A percentile compares a stretch with the other conserved stretches of the same genome.
These are phyloP conservation scores for Akanthomyces uredinophilus DNA, from an alignment of 2,329 filamentous ascomycete genomes.

Conservation along the genomic window DNA sequence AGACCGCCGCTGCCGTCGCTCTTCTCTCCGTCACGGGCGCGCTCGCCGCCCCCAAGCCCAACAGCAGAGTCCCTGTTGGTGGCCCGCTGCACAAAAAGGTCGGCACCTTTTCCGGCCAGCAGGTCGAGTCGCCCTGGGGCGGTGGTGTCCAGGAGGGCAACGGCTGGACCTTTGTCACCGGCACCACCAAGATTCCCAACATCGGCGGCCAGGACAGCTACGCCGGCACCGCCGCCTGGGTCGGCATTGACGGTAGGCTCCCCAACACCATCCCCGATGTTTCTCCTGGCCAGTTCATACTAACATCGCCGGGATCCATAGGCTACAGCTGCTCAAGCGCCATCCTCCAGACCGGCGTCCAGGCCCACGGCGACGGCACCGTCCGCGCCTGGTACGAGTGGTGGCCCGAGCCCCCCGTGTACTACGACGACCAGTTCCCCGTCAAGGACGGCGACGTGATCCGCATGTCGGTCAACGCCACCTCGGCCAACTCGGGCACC, in stretches of 20 bases:
- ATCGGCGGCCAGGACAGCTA: not conserved
- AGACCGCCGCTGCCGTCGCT: not conserved
- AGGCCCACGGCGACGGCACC: conserved; percentile 29
- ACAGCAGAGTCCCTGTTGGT: not conserved
- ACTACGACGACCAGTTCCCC: conserved; percentile 25
- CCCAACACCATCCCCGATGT: not conserved
- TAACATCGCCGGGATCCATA: not conserved
- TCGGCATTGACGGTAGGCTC: conserved; percentile 35
- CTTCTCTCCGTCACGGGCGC: not conserved
- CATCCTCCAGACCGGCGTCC: conserved; percentile 37
- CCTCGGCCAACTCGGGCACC: conserved; percentile 18
- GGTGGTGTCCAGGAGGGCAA: conserved; percentile 2
- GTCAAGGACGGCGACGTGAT: conserved; percentile 21
- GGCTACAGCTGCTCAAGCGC: conserved; percentile 30
- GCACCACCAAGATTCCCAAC: conserved; percentile 8
- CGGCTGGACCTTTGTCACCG: conserved; percentile 7
- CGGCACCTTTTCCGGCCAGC: not conserved
- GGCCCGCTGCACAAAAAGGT: not conserved
- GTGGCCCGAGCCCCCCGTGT: conserved; percentile 34
- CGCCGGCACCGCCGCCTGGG: conserved; percentile 30
- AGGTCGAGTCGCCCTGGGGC: not conserved
- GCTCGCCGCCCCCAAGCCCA: not conserved
- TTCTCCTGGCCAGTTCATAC: not conserved
- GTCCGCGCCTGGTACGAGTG: conserved; percentile 39
- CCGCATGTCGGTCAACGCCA: conserved; percentile 21